phyloP scores from a whole-genome alignment of 257 asterid species.

The Scutellaria barbata region DNA sequence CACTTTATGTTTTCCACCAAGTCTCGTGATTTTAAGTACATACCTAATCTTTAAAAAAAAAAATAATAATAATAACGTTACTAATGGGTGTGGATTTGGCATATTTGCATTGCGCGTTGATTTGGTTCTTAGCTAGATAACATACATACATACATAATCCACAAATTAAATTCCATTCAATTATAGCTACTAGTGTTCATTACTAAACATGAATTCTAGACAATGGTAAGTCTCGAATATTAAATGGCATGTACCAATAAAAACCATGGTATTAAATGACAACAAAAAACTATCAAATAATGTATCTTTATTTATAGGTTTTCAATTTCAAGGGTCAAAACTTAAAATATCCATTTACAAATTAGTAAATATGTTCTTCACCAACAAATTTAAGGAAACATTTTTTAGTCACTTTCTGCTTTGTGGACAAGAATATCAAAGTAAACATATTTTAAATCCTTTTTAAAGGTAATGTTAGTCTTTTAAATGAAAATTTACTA shows the following conservation, averaged over 20 bases:
- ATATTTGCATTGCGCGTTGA: background rate
- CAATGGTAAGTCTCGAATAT: background rate
- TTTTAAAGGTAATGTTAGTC: too few relatives aligned
- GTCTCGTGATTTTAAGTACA: background rate
- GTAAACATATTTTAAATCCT: too few relatives aligned
- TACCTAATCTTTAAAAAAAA: background rate
- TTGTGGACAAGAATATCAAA: too few relatives aligned
- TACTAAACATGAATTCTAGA: background rate
- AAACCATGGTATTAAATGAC: background rate
- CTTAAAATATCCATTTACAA: too few relatives aligned
- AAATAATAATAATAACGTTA: too few relatives aligned
- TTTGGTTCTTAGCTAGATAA: slow-evolving; percentile 6
- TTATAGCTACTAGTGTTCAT: slow-evolving; percentile 3
- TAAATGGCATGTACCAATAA: background rate
- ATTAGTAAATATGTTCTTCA: too few relatives aligned
- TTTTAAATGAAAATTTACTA: too few relatives aligned
- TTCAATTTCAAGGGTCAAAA: too few relatives aligned
- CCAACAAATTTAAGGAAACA: too few relatives aligned
- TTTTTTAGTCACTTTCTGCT: too few relatives aligned
- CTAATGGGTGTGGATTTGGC: background rate
- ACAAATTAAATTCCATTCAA: slow-evolving; percentile 5
- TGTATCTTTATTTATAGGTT: background rate
- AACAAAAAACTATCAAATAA: background rate
- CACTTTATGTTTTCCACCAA: too few relatives aligned
- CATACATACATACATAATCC: slow-evolving; percentile 19